phyloP scores from a whole-genome alignment of 805 yeast species.

The Starmerella powellii region DNA sequence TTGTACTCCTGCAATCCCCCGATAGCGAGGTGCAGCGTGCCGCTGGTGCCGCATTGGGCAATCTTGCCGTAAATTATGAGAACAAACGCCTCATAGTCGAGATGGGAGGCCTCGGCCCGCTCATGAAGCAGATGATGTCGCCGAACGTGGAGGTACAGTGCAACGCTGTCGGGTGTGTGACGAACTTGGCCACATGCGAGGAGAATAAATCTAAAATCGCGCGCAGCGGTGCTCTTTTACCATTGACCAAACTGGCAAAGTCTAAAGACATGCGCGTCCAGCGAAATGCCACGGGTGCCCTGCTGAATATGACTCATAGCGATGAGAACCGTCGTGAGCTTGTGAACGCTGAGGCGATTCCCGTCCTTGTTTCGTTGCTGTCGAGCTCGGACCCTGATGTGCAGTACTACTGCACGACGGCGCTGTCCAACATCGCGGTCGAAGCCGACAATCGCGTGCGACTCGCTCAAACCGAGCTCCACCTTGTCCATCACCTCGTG shows the following conservation, averaged over 20 bases:
- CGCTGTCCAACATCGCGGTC: slow-evolving; percentile 91
- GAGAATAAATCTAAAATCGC: slow-evolving; percentile 95
- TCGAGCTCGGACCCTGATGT: slow-evolving; percentile 89
- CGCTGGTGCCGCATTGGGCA: slow-evolving; percentile 98
- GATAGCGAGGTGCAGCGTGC: slow-evolving; percentile 97
- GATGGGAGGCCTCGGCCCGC: slow-evolving; percentile 95
- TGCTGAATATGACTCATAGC: slow-evolving; percentile 95
- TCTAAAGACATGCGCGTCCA: slow-evolving; percentile 92
- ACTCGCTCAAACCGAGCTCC: slow-evolving; percentile 83
- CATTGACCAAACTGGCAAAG: slow-evolving; percentile 86
- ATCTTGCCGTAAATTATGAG: slow-evolving; percentile 90
- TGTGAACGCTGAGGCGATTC: slow-evolving; percentile 96
- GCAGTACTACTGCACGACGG: slow-evolving; percentile 96
- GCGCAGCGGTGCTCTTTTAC: slow-evolving; percentile 86
- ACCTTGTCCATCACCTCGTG: slow-evolving; percentile 76
- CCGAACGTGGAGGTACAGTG: slow-evolving; percentile 96
- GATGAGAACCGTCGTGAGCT: slow-evolving; percentile 91
- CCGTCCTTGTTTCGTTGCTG: slow-evolving; percentile 78
- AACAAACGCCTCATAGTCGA: slow-evolving; percentile 88
- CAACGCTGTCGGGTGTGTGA: slow-evolving; percentile 97
- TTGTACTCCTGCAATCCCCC: slow-evolving; percentile 69
- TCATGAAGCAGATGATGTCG: slow-evolving; percentile 94
- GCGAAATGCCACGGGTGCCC: slow-evolving; percentile 96
- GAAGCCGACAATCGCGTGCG: slow-evolving; percentile 84
- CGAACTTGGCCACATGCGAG: slow-evolving; percentile 95